Evolutionary conservation across 331 rosid species (phyloP).

Genomic region (Pyrus hybrid): DNA sequence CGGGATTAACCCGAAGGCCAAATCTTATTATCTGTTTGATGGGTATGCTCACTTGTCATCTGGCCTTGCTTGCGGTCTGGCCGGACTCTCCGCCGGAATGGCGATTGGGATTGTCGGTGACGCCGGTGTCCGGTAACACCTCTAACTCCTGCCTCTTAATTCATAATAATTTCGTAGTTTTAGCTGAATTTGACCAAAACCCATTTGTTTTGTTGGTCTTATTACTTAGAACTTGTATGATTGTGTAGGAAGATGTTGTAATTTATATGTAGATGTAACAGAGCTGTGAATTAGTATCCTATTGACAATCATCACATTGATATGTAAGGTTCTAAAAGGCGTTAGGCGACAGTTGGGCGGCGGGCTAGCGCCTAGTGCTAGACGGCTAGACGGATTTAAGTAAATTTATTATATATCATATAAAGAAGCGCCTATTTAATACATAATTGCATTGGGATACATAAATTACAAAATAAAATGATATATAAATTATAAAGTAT

Average conservation of each 20-base stretch:
- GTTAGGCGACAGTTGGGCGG: too few relatives aligned
- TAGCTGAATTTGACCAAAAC: background rate
- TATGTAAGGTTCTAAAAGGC: too few relatives aligned
- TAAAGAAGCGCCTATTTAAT: too few relatives aligned
- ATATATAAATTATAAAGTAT: too few relatives aligned
- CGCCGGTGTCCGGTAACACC: conserved; percentile 57
- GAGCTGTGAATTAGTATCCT: background rate
- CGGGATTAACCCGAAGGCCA: conserved; percentile 67
- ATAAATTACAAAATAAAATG: too few relatives aligned
- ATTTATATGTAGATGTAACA: background rate
- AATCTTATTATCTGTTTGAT: conserved; percentile 60
- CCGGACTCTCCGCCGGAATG: conserved; percentile 78
- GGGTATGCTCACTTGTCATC: conserved; percentile 75
- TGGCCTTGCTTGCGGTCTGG: conserved; percentile 77
- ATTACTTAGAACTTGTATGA: background rate
- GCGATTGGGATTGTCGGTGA: conserved; percentile 79
- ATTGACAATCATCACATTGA: background rate
- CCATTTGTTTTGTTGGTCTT: background rate
- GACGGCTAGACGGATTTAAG: too few relatives aligned
- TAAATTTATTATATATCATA: too few relatives aligned
- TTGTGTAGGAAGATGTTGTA: background rate
- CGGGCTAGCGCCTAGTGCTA: too few relatives aligned
- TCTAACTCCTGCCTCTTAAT: background rate
- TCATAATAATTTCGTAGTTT: background rate
- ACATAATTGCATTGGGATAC: too few relatives aligned